These are phyloP conservation scores for Pseudozyma sp. DNA, from an alignment of 1,284 basidiomycete genomes.

Conservation along the genomic window DNA sequence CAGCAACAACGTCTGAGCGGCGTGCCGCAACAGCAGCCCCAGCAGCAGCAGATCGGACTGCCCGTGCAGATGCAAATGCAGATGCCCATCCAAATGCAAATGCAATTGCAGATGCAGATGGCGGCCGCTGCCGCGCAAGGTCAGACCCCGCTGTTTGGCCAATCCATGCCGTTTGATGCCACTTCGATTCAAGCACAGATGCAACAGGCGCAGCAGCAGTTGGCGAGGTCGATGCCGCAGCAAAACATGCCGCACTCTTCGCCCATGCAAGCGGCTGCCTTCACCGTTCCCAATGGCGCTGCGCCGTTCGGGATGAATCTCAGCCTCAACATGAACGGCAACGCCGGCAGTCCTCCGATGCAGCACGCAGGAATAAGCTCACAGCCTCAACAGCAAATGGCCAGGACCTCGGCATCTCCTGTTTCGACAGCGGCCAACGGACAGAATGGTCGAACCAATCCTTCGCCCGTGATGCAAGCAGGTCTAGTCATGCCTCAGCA, in stretches of 20 bases:
- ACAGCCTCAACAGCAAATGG: constrained; percentile 48
- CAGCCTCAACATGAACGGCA: constrained; percentile 39
- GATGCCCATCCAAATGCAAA: constrained; percentile 48
- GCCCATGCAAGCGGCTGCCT: constrained; percentile 43
- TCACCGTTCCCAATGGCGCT: constrained; percentile 33
- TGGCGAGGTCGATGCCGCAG: constrained; percentile 38
- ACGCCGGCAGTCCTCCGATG: constrained; percentile 49
- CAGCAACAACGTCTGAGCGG: constrained; percentile 31
- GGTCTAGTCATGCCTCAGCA: constrained; percentile 43
- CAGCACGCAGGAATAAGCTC: constrained; percentile 52
- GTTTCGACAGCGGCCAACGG: constrained; percentile 43
- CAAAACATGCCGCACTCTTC: constrained; percentile 46
- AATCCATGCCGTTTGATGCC: constrained; percentile 47
- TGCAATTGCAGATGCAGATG: constrained; percentile 56
- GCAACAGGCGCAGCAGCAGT: constrained; percentile 41
- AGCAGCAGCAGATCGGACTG: constrained; percentile 50
- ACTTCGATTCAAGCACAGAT: constrained; percentile 46
- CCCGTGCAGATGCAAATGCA: constrained; percentile 47
- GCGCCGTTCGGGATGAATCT: constrained; percentile 48
- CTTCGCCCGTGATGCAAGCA: constrained; percentile 50
- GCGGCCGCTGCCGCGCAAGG: constrained; percentile 49
- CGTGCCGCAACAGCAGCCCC: constrained; percentile 35
- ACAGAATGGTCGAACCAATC: constrained; percentile 42
- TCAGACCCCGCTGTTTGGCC: constrained; percentile 34
- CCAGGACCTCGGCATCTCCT: constrained; percentile 41